A percentile compares a stretch with the other conserved stretches of the same genome.
Evolutionary conservation across 2,329 filamentous ascomycete genomes (phyloP).

Genomic region (Calonectria pteridis): DNA sequence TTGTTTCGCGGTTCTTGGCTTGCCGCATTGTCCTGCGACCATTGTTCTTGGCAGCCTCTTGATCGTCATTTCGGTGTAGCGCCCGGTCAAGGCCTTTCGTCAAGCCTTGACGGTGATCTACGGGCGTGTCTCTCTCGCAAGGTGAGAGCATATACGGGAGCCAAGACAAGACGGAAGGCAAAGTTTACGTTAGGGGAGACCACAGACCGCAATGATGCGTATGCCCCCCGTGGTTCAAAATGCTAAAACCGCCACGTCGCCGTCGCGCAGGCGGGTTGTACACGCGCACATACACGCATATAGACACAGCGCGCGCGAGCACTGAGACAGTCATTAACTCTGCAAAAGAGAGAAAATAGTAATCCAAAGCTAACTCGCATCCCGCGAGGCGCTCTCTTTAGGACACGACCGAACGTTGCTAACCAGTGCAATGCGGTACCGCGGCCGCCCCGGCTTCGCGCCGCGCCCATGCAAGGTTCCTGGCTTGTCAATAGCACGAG

Average conservation of each 20-base stretch:
- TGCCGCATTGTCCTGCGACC: constrained; percentile 14
- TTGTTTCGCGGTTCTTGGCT: constrained; percentile 24
- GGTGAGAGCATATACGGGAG: constrained; percentile 7
- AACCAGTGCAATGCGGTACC: constrained; percentile 7
- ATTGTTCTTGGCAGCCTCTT: constrained; percentile 22
- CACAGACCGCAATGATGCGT: constrained; percentile 12
- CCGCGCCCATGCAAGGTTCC: constrained; percentile 21
- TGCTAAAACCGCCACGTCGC: constrained; percentile 7
- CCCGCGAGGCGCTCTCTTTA: neutral
- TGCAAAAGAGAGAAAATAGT: neutral
- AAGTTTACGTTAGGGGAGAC: neutral
- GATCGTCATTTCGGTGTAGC: constrained; percentile 24
- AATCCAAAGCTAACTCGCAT: neutral
- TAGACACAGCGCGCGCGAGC: neutral
- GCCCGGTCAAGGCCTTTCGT: constrained; percentile 30
- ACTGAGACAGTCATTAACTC: neutral
- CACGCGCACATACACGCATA: neutral
- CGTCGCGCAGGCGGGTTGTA: constrained; percentile 9
- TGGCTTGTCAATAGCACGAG: constrained; percentile 5
- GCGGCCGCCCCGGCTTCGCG: constrained; percentile 10
- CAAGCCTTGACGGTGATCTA: constrained; percentile 38
- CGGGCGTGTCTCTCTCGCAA: constrained; percentile 13
- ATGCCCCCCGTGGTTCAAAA: constrained; percentile 1
- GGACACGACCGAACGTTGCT: constrained; percentile 7
- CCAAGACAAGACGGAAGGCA: constrained; percentile 4